Percentiles rank a stretch among this genome's conserved stretches.
phyloP scores from a whole-genome alignment of 257 asterid genomes.

The Solanum gandarillasii region DNA sequence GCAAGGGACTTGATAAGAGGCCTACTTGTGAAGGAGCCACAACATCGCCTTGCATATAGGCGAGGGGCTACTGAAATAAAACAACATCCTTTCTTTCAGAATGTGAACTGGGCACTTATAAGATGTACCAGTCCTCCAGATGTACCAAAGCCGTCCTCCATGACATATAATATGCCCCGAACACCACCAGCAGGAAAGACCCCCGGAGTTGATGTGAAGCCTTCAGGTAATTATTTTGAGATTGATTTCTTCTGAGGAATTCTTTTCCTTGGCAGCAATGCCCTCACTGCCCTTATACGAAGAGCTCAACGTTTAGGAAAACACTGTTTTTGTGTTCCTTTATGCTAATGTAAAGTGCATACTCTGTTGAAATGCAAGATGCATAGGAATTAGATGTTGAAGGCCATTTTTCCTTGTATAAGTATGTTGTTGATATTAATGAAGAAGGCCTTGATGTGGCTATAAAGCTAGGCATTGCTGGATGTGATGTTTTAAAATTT shows the following conservation, averaged over 20 bases:
- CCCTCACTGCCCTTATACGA: neutral
- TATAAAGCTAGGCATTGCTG: neutral
- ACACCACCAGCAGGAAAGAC: constrained; percentile 14
- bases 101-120: constrained; percentile 54
- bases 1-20: constrained; percentile 61
- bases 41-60: constrained; percentile 53
- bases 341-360: neutral
- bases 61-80: constrained; percentile 62
- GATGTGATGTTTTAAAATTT: neutral
- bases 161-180: constrained; percentile 10
- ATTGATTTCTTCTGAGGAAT: constrained; percentile 45
- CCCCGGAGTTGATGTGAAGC: constrained; percentile 31
- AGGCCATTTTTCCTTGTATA: neutral
- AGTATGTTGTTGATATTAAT: neutral
- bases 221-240: constrained; percentile 51
- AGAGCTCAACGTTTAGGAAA: neutral
- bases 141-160: constrained; percentile 38
- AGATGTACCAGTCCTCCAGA: constrained; percentile 63
- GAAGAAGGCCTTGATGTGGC: neutral
- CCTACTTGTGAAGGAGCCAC: constrained; percentile 55
- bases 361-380: neutral
- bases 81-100: constrained; percentile 56
- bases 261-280: neutral
- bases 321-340: neutral
- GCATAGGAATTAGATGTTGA: neutral